A percentile compares a stretch with the other conserved stretches of the same genome.
These are phyloP conservation scores for Pogostemon cablin DNA, from an alignment of 257 asterid genomes.

Conservation along the genomic window DNA sequence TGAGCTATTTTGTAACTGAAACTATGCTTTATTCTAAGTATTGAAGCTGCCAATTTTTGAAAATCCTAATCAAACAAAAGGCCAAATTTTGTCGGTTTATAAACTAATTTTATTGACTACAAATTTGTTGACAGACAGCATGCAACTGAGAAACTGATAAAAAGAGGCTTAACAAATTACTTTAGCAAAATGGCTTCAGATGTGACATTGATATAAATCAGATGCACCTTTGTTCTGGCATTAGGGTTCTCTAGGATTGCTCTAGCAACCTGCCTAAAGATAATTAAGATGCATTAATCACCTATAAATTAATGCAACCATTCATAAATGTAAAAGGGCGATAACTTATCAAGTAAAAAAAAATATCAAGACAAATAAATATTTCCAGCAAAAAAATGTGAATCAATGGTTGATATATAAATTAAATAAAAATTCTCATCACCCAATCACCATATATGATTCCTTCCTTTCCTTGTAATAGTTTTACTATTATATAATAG, in stretches of 20 bases:
- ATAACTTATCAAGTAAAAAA: not conserved
- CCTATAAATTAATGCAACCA: not conserved
- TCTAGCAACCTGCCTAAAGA: slow-evolving; percentile 67
- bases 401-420: no score
- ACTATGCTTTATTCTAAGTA: not conserved
- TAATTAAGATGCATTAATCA: not conserved
- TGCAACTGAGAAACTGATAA: slow-evolving; percentile 18
- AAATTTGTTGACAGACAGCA: slow-evolving; percentile 8
- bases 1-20: not conserved
- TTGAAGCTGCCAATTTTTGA: not conserved
- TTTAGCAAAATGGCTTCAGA: slow-evolving; percentile 85
- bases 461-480: no score
- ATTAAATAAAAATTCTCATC: no score
- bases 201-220: slow-evolving; percentile 89
- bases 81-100: not conserved
- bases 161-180: slow-evolving; percentile 38
- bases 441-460: no score
- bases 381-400: no score
- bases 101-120: slow-evolving; percentile 14
- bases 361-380: slow-evolving; percentile 10
- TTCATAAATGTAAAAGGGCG: not conserved
- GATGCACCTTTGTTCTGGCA: slow-evolving; percentile 76
- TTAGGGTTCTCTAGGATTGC: slow-evolving; percentile 85
- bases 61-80: slow-evolving; percentile 5
- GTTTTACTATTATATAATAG: no score